A percentile compares a stretch with the other conserved stretches of the same genome.
These are phyloP conservation scores for Hypseocharis bilobata DNA, from an alignment of 441 rosid species.

Conservation along the genomic window DNA sequence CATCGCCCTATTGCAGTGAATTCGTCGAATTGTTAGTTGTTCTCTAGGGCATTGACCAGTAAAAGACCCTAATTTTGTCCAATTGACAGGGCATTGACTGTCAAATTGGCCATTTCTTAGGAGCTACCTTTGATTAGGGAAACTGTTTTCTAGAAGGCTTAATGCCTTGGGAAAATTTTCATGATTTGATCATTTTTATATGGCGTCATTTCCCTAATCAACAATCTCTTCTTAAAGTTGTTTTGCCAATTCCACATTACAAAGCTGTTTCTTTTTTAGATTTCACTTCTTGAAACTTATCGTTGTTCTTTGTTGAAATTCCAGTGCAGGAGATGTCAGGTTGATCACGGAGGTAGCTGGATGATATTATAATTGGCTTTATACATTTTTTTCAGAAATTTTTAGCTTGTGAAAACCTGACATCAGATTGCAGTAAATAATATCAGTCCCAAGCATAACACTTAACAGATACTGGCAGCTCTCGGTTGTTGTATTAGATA, in stretches of 20 bases:
- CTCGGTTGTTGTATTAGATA: not conserved
- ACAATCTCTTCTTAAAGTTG: too few species aligned
- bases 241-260: too few species aligned
- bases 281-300: not conserved
- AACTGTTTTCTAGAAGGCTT: not conserved
- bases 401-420: not conserved
- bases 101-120: not conserved
- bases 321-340: not conserved
- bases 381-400: not conserved
- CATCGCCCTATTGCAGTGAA: too few species aligned
- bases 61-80: not conserved
- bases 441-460: not conserved
- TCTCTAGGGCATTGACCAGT: not conserved
- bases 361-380: too few species aligned
- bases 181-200: too few species aligned
- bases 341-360: not conserved
- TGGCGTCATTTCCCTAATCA: too few species aligned
- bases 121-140: not conserved
- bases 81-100: not conserved
- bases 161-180: too few species aligned
- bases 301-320: not conserved
- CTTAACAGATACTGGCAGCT: not conserved
- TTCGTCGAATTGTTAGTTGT: not conserved
- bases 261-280: not conserved
- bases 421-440: conserved; percentile 3